These are phyloP conservation scores for Iris pallida DNA, from an alignment of 116 monocot genomes.

Conservation along the genomic window DNA sequence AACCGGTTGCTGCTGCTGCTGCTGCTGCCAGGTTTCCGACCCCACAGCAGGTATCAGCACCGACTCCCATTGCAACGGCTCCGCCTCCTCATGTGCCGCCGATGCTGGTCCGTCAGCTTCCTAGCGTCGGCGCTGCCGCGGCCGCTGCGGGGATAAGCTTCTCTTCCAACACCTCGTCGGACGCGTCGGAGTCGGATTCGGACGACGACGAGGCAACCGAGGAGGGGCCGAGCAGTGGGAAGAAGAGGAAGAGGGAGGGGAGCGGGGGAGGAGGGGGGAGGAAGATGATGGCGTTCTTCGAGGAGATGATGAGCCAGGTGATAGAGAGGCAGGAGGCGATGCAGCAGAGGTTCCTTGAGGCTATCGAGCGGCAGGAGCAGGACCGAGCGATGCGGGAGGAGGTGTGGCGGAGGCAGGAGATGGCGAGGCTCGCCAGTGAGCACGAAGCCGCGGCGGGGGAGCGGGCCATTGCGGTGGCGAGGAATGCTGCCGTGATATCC, in stretches of 20 bases:
- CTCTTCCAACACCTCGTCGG: slow-evolving; percentile 24
- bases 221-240: neutral
- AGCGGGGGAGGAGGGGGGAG: slow-evolving; percentile 20
- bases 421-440: slow-evolving; percentile 52
- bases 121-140: neutral
- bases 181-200: slow-evolving; percentile 14
- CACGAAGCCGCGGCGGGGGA: slow-evolving; percentile 56
- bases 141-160: slow-evolving; percentile 19
- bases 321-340: slow-evolving; percentile 85
- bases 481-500: slow-evolving; percentile 59
- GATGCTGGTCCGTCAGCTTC: neutral
- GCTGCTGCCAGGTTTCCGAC: too few relatives aligned
- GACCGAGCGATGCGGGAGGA: slow-evolving; percentile 68
- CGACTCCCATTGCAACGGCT: neutral
- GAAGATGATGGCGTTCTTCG: slow-evolving; percentile 77
- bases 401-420: slow-evolving; percentile 83
- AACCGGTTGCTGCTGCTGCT: too few relatives aligned
- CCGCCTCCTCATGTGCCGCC: neutral
- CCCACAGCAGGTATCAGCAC: neutral
- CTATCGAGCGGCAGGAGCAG: slow-evolving; percentile 59
- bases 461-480: slow-evolving; percentile 47
- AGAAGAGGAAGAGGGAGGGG: slow-evolving; percentile 10
- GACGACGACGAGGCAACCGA: slow-evolving; percentile 12
- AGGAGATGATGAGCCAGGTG: slow-evolving; percentile 76
- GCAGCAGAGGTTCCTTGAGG: slow-evolving; percentile 72